These are phyloP conservation scores for Leccinum pseudoinsigne DNA, from an alignment of 1,284 basidiomycete genomes.

Conservation along the genomic window DNA sequence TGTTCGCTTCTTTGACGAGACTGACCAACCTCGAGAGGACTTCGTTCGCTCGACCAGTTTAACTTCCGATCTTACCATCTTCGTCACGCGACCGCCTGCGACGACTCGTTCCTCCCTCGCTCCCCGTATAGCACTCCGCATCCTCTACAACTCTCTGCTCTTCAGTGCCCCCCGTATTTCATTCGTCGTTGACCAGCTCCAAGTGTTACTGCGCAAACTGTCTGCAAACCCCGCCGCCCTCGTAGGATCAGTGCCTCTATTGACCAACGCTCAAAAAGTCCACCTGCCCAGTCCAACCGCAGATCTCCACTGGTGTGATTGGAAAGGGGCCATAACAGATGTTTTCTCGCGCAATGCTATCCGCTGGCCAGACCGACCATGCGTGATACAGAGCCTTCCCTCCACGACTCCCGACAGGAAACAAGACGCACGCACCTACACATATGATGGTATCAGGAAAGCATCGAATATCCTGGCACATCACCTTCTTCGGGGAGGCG, in stretches of 20 bases:
- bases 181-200: conserved; percentile 85
- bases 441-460: conserved; percentile 81
- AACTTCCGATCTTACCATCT: conserved; percentile 91
- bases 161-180: conserved; percentile 84
- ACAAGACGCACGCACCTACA: conserved; percentile 65
- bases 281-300: conserved; percentile 84
- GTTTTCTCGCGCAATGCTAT: conserved; percentile 87
- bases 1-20: conserved; percentile 96
- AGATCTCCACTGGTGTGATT: conserved; percentile 96
- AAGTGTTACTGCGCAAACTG: conserved; percentile 77
- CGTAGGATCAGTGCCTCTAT: conserved; percentile 79
- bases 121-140: conserved; percentile 79
- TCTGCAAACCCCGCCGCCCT: conserved; percentile 59
- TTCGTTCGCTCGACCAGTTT: conserved; percentile 81
- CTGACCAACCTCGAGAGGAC: conserved; percentile 69
- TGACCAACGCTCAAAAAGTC: conserved; percentile 71
- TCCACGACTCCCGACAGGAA: conserved; percentile 39
- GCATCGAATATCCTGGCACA: conserved; percentile 94
- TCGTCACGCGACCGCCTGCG: conserved; percentile 66
- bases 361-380: conserved; percentile 74
- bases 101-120: conserved; percentile 73
- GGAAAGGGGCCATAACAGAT: conserved; percentile 94
- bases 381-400: conserved; percentile 81
- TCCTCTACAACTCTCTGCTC: conserved; percentile 94
- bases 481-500: conserved; percentile 81